Evolutionary conservation across 371 early-diverging fungal genomes (phyloP), one percentile per base, ranked within the genome.

Genomic region (Mucor piriformis): DNA sequence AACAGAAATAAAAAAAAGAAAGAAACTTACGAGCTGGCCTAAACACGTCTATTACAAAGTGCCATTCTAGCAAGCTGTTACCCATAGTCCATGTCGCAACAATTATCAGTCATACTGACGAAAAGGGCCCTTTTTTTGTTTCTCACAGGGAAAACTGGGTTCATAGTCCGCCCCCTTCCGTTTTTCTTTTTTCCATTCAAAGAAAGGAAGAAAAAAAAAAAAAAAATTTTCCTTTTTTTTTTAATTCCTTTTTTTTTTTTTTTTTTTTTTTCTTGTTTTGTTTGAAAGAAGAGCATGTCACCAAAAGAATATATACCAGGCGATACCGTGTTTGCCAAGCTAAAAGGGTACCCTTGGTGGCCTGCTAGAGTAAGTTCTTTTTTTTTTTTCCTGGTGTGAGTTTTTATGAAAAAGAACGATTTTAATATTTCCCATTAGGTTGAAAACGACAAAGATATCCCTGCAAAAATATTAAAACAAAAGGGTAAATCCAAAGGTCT

Each of bases 291-390:
- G n/a, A 42, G 18, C 13, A 59, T 54, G 55, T 29, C 57, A 20
- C 43, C 67, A 29, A 58, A 43, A 63, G 66, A 65, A 59, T 82
- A 82, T 69, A 65, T 76, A 37, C 78, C 80, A 33, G 86, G 84
- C 44, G 78, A 69, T 43, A 77, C 73, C 35, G 83, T 86, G 48
- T 86, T 82, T 69, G 88, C 87, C n/a, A 84, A 85, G 59, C 63
- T 88, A 55, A 86, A 84, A 62, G 87, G 87, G 6, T 88, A 80
- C 64, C 88, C 88, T 20, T 88, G 87, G 86, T 88, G 88, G 88
- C 88, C 88, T 15, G 83, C 83, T 49, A 76, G 82, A 63, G 88
- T 86, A 81, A 77, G 79, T 64, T 2, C 21, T 15, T 47, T 23
- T 57, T 38, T 61, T 33, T 56, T 24, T 20, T 24, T 50, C 13